Base-by-base conservation (phyloP, 2,329 filamentous ascomycete genomes). In the Aspergillaceae sp. region DNA sequence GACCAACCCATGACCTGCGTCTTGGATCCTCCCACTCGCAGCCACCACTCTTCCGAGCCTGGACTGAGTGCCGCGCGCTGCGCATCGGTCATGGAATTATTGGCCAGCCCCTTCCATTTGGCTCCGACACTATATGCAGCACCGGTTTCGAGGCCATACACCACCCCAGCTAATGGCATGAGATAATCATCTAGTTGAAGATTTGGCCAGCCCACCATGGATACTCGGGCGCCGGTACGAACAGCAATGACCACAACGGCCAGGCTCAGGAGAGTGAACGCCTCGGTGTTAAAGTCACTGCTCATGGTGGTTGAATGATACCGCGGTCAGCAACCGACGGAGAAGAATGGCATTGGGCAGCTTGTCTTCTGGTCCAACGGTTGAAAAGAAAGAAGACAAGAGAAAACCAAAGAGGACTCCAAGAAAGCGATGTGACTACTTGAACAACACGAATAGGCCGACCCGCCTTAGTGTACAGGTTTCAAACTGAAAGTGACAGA, bases 111-210 rank as follows among this genome's bases (percentile, higher is more conserved):
- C 40, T 67, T 62, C 42, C 68, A 75, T 47, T 63, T 65, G 7
- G 71, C 70, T 11, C 73, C 73, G 10, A 78, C 72, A 26, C 66
- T 68, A 49, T 78, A 75, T 19, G 70, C 73, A 8, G 75, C 64
- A 10, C 62, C 67, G 0, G 75, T 73, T 57, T 80, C 74, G 3
- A 73, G 58, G 1, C 68, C 66, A 46, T 79, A 79, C 29, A 78
- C 66, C 7, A 74, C 54, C 49, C 70, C 69, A 4, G 74, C 77
- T 11, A 79, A n/a, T 40, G 74, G 61, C 63, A 81, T 78, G 29
- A 83, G 56, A 53, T 77, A 81, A 50, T 84, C 80, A 58, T 83
- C 80, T 1, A 71, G 66, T 51, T 73, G 69, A 46, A 83, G 71
- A n/a, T 70, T 68, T 46, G 61, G 64, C 34, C 73, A 63, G 9